These are phyloP conservation scores for Papiliotrema nemorosa DNA, from an alignment of 1,284 basidiomycete genomes.

Conservation along the genomic window DNA sequence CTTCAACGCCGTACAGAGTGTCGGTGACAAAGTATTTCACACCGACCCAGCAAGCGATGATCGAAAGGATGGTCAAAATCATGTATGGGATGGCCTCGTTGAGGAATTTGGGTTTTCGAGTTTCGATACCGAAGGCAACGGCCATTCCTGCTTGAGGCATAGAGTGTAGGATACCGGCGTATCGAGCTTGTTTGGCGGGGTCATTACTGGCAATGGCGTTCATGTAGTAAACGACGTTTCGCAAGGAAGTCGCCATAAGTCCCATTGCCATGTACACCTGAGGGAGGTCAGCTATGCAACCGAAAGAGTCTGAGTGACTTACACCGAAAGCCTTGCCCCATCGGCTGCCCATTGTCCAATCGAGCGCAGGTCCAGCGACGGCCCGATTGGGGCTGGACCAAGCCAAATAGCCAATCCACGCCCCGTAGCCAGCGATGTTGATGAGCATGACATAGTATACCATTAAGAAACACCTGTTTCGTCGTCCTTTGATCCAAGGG, in stretches of 20 bases:
- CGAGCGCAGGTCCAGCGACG: conserved; percentile 1
- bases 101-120: conserved; percentile 5
- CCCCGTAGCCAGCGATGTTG: conserved; percentile 2
- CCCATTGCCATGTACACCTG: conserved; percentile 6
- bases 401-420: conserved; percentile 5
- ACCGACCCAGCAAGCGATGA: not conserved
- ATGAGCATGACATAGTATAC: not conserved
- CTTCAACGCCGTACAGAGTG: conserved; percentile 6
- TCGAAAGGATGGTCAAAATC: conserved; percentile 1
- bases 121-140: conserved; percentile 7
- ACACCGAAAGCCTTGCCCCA: conserved; percentile 1
- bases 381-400: conserved; percentile 1
- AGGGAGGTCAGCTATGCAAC: not conserved
- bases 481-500: not conserved
- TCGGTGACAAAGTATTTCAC: conserved; percentile 2
- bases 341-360: not conserved
- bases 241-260: not conserved
- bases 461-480: not conserved
- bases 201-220: conserved; percentile 5
- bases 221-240: conserved; percentile 5
- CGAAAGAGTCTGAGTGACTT: not conserved
- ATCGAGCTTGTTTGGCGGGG: conserved; percentile 3
- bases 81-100: conserved; percentile 1
- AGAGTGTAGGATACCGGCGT: conserved; percentile 6
- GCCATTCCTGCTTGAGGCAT: conserved; percentile 5